These are phyloP conservation scores for Neoconidiobolus thromboides DNA, from an alignment of 371 early-diverging fungal genomes.

Conservation along the genomic window DNA sequence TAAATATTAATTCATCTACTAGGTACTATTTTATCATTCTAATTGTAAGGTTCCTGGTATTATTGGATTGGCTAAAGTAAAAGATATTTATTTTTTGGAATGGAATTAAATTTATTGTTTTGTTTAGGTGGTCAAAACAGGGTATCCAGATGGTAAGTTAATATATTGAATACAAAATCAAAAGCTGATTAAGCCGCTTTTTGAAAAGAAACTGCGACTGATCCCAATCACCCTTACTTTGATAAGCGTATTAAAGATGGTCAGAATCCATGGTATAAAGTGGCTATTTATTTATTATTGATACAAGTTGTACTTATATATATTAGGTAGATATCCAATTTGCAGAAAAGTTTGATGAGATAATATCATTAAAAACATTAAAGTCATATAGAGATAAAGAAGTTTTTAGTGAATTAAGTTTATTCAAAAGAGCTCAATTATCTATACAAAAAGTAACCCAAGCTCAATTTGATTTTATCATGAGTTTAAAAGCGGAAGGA, in stretches of 20 bases:
- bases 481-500: background rate
- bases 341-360: conserved; percentile 25
- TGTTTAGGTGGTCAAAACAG: conserved; percentile 24
- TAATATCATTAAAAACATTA: conserved; percentile 34
- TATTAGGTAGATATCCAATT: conserved; percentile 40
- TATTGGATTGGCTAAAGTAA: conserved; percentile 24
- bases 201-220: conserved; percentile 27
- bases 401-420: conserved; percentile 27
- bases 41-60: conserved; percentile 51
- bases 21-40: conserved; percentile 45
- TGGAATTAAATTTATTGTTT: conserved; percentile 6
- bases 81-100: background rate
- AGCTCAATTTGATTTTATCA: conserved; percentile 32
- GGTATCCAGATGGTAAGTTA: conserved; percentile 28
- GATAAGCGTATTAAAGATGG: conserved; percentile 18
- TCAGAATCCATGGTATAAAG: conserved; percentile 1
- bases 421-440: conserved; percentile 38
- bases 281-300: conserved; percentile 26
- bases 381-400: conserved; percentile 25
- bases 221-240: conserved; percentile 36
- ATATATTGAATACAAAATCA: background rate
- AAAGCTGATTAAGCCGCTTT: background rate
- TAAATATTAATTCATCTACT: background rate
- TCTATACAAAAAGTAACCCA: conserved; percentile 42
- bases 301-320: conserved; percentile 16